phyloP scores from a whole-genome alignment of 1,139 yeast species.

The Arxiozyma bovina region DNA sequence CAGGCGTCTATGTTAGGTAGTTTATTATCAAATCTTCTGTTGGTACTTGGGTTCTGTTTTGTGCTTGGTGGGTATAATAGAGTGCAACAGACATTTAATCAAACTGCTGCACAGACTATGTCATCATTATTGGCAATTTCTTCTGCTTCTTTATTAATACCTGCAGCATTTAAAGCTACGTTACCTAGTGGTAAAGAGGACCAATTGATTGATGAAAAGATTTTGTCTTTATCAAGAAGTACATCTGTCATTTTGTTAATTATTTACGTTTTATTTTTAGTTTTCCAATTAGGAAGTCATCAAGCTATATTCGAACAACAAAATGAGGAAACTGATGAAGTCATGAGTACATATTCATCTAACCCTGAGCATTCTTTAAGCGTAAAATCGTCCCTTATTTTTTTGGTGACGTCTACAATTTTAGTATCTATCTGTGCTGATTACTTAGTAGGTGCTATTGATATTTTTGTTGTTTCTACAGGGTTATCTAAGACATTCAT shows the following conservation, averaged over 20 bases:
- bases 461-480: constrained; percentile 70
- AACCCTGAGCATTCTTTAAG: constrained; percentile 18
- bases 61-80: constrained; percentile 86
- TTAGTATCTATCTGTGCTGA: constrained; percentile 89
- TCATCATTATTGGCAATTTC: constrained; percentile 86
- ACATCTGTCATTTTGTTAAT: constrained; percentile 69
- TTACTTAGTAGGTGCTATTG: constrained; percentile 85
- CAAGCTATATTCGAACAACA: constrained; percentile 47
- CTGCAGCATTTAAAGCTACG: constrained; percentile 92
- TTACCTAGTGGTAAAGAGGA: constrained; percentile 43
- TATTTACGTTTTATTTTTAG: constrained; percentile 69
- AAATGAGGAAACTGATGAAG: constrained; percentile 33
- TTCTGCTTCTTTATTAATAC: constrained; percentile 77
- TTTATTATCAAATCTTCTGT: constrained; percentile 71
- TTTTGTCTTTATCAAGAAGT: constrained; percentile 75
- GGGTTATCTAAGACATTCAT: constrained; percentile 91
- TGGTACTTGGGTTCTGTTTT: constrained; percentile 94
- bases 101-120: constrained; percentile 97
- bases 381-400: constrained; percentile 21
- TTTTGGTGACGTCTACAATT: constrained; percentile 57
- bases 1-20: constrained; percentile 97
- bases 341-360: constrained; percentile 20
- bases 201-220: constrained; percentile 37
- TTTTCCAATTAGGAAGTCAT: constrained; percentile 87
- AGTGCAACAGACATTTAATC: constrained; percentile 81